Evolutionary conservation across 2,329 filamentous ascomycete genomes (phyloP), one percentile per base, ranked within the genome.

Genomic region (Tolypocladium capitatum): DNA sequence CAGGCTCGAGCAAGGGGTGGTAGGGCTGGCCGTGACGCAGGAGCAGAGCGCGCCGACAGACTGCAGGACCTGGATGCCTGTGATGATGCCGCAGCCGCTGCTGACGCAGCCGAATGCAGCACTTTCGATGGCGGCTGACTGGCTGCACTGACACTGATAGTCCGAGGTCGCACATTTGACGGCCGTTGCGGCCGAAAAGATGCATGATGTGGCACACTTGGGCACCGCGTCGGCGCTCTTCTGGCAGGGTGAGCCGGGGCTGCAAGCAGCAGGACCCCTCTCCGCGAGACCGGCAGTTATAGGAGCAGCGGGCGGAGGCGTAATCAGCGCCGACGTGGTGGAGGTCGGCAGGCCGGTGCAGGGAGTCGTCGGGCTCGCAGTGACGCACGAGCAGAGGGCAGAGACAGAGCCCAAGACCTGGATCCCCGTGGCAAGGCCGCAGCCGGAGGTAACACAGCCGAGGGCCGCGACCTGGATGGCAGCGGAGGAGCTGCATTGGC

Each of bases 121-220:
- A 2, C 42, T 18, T 34, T 58, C 58, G 31, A 63, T 59, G 16
- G 50, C 52, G 2, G 35, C 43, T 2, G 45, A 44, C 9, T 51
- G 54, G 5, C 49, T 51, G 47, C 59, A 62, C 34, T 57, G 54
- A 44, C 59, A 62, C 16, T 47, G 49, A 44, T 50, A 59, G 49
- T 62, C 56, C 3, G 34, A 45, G 7, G 49, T 48, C 11, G 46
- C 49, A 33, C 59, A 62, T 18, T 53, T 54, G 7, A 50, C 49
- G 5, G 51, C 54, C 16, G 50, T 51, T 4, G 58, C 59, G 5
- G 58, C 58, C 10, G 56, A 58, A 16, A 45, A 35, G 46, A 61
- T 57, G 48, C 59, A 61, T 2, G 42, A 38, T 11, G 49, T 49
- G n/a, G 55, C 59, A 45, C 59, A 61, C 5, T 42, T 27, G 20